Conservation (phyloP, 2,329 filamentous ascomycete species). For the Curvularia sp. region DNA sequence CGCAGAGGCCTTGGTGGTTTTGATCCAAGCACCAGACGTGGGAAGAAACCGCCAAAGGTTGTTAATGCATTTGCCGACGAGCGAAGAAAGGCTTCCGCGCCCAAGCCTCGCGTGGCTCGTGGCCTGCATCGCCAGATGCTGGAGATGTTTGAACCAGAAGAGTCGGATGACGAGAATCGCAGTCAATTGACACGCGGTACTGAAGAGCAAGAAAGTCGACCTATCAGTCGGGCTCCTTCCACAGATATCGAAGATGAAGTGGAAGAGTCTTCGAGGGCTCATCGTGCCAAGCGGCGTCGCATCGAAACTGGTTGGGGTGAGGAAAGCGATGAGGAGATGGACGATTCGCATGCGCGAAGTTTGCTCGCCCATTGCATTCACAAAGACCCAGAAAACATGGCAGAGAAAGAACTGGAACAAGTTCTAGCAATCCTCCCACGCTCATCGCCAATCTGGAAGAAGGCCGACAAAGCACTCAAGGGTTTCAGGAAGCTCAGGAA, state of each 20-base stretch:
- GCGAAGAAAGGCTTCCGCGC: slow-evolving; percentile 63
- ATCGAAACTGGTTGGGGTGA: slow-evolving; percentile 55
- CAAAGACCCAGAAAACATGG: slow-evolving; percentile 73
- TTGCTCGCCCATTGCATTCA: slow-evolving; percentile 58
- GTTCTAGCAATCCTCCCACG: slow-evolving; percentile 61
- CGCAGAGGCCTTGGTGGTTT: slow-evolving; percentile 54
- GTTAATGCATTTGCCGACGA: slow-evolving; percentile 63
- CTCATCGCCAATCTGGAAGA: slow-evolving; percentile 73
- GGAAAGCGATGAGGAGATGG: slow-evolving; percentile 58
- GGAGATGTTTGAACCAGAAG: slow-evolving; percentile 78
- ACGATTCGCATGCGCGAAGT: slow-evolving; percentile 55
- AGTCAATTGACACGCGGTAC: slow-evolving; percentile 75
- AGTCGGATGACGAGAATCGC: slow-evolving; percentile 77
- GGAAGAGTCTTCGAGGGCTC: slow-evolving; percentile 55
- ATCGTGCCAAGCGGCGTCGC: slow-evolving; percentile 56
- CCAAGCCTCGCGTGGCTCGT: slow-evolving; percentile 66
- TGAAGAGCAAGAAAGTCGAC: slow-evolving; percentile 83
- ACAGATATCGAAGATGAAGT: slow-evolving; percentile 60
- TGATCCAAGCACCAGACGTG: slow-evolving; percentile 53
- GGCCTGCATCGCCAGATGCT: slow-evolving; percentile 82
- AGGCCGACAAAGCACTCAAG: slow-evolving; percentile 67
- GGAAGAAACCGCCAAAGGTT: slow-evolving; percentile 48
- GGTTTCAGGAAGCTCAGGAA: slow-evolving; percentile 70
- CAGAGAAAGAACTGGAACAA: slow-evolving; percentile 67
- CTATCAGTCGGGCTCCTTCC: slow-evolving; percentile 71